Base-by-base conservation (phyloP, 208 protist genomes). In the Crithidia acanthocephali region DNA sequence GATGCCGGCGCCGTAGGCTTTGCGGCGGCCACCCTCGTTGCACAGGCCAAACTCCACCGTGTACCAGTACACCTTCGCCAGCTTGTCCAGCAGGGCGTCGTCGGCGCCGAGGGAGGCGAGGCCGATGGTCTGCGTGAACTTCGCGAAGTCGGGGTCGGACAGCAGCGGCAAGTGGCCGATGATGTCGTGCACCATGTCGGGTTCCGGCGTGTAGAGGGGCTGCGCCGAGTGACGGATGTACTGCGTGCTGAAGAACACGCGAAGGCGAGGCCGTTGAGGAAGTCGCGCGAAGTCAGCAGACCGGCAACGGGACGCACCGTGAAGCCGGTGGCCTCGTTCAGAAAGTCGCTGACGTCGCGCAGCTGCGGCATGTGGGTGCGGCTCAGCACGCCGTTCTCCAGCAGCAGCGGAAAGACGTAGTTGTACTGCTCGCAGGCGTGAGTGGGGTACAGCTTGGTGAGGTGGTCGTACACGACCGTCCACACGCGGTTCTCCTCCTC, bases 71-170 rank as follows among this genome's bases (percentile, higher is more conserved):
- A 90, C 72, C 50, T 94, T 97, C 28, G 93, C 91, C 16, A 99
- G 80, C 77, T 90, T 87, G 57, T 90, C 81, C 32, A 99, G 95
- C 56, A 98, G 89, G 50, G 88, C 97, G 77, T 99, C 97, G 27
- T 81, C 81, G 28, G 97, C 98, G 57, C 98, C 98, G 52, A 99
- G 84, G 15, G 95, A 98, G n/a, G 97, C 95, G 32, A 99, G 76
- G n/a, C 98, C 98, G 80, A 99, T 98, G n/a, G 95, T 84, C 80
- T 99, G 97, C 33, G 88, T 96, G 76, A 99, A 99, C 25, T 96
- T 87, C 30, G 98, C 98, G 80, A 99, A 99, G 63, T 95, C 92
- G 11, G 91, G 88, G 74, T 99, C 94, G 16, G 97, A 93, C 40
- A 99, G 98, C 22, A 99, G 85, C 0, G 97, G 96, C 15, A 97